Conservation (phyloP, 306 rosid genomes). For the Cajanus cajan region DNA sequence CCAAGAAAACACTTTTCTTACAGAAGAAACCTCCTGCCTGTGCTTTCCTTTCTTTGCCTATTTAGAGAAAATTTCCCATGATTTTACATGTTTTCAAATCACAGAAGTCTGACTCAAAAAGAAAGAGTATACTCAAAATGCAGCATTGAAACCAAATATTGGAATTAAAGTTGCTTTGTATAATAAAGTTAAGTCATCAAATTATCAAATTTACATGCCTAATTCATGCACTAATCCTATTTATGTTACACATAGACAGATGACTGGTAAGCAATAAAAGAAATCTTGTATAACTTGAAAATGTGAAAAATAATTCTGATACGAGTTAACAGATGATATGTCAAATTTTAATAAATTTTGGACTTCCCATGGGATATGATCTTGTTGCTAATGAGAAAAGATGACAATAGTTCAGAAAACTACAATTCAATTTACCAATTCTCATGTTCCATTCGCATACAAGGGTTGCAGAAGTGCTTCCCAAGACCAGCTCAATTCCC, state of each 20-base stretch:
- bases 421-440: neutral
- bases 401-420: neutral
- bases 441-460: neutral
- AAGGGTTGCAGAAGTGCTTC: neutral
- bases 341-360: neutral
- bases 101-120: neutral
- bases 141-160: neutral
- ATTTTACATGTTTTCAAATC: neutral
- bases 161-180: neutral
- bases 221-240: neutral
- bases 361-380: neutral
- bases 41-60: neutral
- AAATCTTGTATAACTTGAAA: neutral
- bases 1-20: neutral
- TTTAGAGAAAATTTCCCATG: neutral
- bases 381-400: neutral
- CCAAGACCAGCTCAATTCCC: slow-evolving; percentile 4
- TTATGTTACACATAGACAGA: neutral
- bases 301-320: neutral
- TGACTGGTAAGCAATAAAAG: neutral
- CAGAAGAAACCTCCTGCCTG: neutral
- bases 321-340: neutral
- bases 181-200: neutral
- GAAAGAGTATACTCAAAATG: neutral
- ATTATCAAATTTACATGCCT: neutral